Conservation (phyloP, 371 early-diverging fungal genomes). For the Capillidium heterosporum region DNA sequence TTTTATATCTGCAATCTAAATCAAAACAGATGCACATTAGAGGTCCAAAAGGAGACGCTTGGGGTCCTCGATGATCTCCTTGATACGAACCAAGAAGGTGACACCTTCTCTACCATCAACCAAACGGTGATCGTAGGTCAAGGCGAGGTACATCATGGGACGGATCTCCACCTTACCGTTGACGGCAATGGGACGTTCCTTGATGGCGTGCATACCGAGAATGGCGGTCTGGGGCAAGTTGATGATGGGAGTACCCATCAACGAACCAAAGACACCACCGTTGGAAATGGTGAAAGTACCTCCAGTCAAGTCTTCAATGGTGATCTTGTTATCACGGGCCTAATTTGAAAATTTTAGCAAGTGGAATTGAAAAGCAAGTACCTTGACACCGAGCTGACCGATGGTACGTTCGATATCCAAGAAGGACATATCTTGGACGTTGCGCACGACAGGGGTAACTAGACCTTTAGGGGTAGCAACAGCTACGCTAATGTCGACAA, state of each 20-base stretch:
- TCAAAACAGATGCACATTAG: constrained; percentile 12
- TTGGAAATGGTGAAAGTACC: constrained; percentile 98
- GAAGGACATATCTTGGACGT: constrained; percentile 66
- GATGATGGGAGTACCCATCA: constrained; percentile 94
- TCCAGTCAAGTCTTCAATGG: constrained; percentile 91
- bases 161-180: constrained; percentile 88
- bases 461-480: constrained; percentile 97
- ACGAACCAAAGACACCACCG: constrained; percentile 93
- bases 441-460: constrained; percentile 90
- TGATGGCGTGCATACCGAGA: constrained; percentile 95
- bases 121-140: constrained; percentile 94
- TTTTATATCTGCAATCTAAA: too few relatives aligned
- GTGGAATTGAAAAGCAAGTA: constrained; percentile 8
- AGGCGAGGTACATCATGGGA: constrained; percentile 97
- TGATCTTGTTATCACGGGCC: constrained; percentile 87
- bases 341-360: constrained; percentile 11
- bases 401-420: constrained; percentile 83
- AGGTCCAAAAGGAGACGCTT: constrained; percentile 68
- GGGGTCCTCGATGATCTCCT: constrained; percentile 93
- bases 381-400: constrained; percentile 71
- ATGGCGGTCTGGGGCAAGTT: constrained; percentile 94
- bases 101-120: constrained; percentile 97
- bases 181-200: constrained; percentile 86
- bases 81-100: constrained; percentile 89
- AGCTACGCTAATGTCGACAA: constrained; percentile 86